Evolutionary conservation across 2,329 filamentous ascomycete genomes (phyloP), one percentile per base, ranked within the genome.

Genomic region (Elsinoe necatrix): DNA sequence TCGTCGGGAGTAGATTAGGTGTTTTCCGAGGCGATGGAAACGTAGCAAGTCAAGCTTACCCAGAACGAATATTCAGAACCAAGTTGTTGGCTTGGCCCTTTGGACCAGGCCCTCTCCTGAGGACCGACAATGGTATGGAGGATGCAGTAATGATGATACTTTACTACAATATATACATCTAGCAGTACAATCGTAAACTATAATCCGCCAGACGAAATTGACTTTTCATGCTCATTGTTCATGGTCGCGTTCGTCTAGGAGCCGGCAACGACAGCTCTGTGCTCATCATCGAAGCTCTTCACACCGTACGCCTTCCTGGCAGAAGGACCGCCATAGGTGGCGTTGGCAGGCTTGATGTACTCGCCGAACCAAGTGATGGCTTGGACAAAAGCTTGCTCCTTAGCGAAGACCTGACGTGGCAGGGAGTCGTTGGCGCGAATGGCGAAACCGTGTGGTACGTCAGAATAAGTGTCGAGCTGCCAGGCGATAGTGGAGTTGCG

Each of bases 301-400:
- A 31, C 29, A 4, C 48, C 48, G 18, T 52, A 52, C 2, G 48
- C 6, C 31, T 39, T 37, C 48, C 48, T 52, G 6, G 29, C 29
- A 21, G 48, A 35, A 14, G 48, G 48, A 18, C 48, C 31, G 16
- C 29, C 29, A 16, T 14, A 39, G 18, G 31, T 52, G 4, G n/a
- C 31, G 34, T 52, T 52, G 14, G 48, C 48, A 39, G 48, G 48
- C 48, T 70, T 71, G 59, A 85, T 67, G 67, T 79, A 73, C 67
- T 81, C 73, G 61, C 85, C 77, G 61, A 91, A 88, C 87, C 87
- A 92, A 39, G 74, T 67, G 41, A 89, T 74, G 21, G 86, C 86
- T 74, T 91, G 87, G 58, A 75, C 63, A 66, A 90, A 90, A 2
- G 87, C 86, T 72, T 85, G 81, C 71, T 91, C 86, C 77, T 87